Evolutionary conservation across 116 monocot species (phyloP), one percentile per base, ranked within the genome.

Genomic region (Iris pallida): DNA sequence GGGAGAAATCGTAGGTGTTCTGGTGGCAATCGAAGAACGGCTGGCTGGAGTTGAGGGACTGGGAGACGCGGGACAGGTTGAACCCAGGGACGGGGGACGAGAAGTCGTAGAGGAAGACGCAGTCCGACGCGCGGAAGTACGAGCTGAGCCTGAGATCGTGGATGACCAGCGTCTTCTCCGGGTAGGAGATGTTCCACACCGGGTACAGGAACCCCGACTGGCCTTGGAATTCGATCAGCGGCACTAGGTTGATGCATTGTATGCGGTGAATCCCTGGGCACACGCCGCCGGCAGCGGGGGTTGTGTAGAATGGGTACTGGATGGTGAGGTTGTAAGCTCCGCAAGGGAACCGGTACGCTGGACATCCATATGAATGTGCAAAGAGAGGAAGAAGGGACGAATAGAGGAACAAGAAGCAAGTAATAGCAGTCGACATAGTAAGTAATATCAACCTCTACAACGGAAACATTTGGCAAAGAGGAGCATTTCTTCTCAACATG

Each of bases 111-210:
- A 57, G 8, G 42, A 68, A 68, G 43, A 44, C 17, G 55, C 68
- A 68, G 5, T 54, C 49, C 56, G 55, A 68, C 12, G 54, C 68
- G 15, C 68, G 17, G 56, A 68, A 68, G 18, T 56, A 68, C 4
- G 68, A 42, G 45, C 68, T 68, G 16, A 68, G 68, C 56, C 17
- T 55, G n/a, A 66, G 66, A 15, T 66, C 66, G 7, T 53, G 66
- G 53, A 66, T 53, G 6, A 11, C 45, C n/a, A 68, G 42, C 7
- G 56, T 55, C 68, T 68, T 56, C 0, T 43, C 45, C 16, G 15
- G 6, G 68, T 68, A 68, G 0, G 68, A 68, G 42, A 68, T 68
- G 56, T 14, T 68, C 54, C 54, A 55, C 17, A 68, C 54, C 9
- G 68, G 68, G 44, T 56, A 68, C 16, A 55, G 0, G 45, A 55